A percentile compares a stretch with the other conserved stretches of the same genome.
Evolutionary conservation across 257 asterid genomes (phyloP).

Genomic region (Solanum sejunctum): DNA sequence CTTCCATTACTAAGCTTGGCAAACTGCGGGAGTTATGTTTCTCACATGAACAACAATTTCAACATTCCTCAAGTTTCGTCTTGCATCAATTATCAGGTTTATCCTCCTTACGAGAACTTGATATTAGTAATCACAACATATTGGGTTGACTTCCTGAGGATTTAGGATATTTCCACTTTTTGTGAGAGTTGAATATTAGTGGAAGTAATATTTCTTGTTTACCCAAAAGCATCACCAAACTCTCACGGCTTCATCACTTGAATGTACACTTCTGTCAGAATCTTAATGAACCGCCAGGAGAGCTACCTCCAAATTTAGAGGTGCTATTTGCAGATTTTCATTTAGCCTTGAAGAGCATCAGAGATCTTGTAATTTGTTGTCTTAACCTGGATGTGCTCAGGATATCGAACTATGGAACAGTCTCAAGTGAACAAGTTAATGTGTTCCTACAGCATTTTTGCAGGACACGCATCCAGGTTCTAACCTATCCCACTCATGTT

Average conservation of each 20-base stretch:
- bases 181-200: background rate
- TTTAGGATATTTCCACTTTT: background rate
- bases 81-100: too few relatives aligned
- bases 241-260: background rate
- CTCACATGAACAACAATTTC: background rate
- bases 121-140: background rate
- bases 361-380: background rate
- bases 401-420: background rate
- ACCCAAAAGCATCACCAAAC: background rate
- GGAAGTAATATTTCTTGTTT: background rate
- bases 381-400: background rate
- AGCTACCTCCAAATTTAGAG: background rate
- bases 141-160: background rate
- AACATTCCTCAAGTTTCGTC: too few relatives aligned
- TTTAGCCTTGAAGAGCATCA: background rate
- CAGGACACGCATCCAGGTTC: too few relatives aligned
- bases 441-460: background rate
- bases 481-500: too few relatives aligned
- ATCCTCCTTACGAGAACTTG: background rate
- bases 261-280: background rate
- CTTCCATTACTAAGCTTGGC: background rate
- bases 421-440: background rate
- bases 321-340: background rate
- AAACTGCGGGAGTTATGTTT: rapidly evolving
- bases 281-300: background rate